Base-by-base conservation (phyloP, 345 rosid genomes). In the Lepidium didymum region DNA sequence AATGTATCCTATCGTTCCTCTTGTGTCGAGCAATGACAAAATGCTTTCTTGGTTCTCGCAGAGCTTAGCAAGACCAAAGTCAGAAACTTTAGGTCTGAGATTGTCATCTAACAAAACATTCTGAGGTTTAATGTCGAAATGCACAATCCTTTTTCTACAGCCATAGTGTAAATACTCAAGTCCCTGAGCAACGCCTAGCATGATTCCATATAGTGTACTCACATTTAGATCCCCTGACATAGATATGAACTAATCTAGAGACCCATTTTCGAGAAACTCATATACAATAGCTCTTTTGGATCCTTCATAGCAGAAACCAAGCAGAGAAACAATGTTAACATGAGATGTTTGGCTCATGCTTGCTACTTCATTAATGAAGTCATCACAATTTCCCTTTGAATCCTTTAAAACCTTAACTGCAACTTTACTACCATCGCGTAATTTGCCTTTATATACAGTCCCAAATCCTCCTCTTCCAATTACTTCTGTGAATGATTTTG, bases 111-210 rank as follows among this genome's bases (percentile, higher is more conserved):
- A 62, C 14, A 85, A 63, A 10, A 85, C 76, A 44, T 81, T 81
- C 1, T 81, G 87, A 14, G 87, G 87, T 31, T 85, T 83, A 10
- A 81, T 83, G 61, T 83, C 82, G 7, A 83, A 80, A 44, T 85
- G 84, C 47, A 83, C 54, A 27, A 81, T 83, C 61, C 83, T 80
- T 5, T 72, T 75, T 56, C 70, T 83, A 55, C 90, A 83, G 21
- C 87, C 84, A 0, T 64, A n/a, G 36, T 83, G 86, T 10, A 83
- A 69, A 34, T 82, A 82, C 70, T 81, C 85, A 5, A 85, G 49
- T 34, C 89, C 85, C 67, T 61, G 54, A 12, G 82, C 84, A 46
- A 79, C 61, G 2, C 87, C 85, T 3, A 77, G 4, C 0, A 72
- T 82, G 11, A 83, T 77, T 3, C 52, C 62, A 23, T 65, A 72